Conservation (phyloP, 768 basidiomycete species). For the Leucosporidium yakuticum region DNA sequence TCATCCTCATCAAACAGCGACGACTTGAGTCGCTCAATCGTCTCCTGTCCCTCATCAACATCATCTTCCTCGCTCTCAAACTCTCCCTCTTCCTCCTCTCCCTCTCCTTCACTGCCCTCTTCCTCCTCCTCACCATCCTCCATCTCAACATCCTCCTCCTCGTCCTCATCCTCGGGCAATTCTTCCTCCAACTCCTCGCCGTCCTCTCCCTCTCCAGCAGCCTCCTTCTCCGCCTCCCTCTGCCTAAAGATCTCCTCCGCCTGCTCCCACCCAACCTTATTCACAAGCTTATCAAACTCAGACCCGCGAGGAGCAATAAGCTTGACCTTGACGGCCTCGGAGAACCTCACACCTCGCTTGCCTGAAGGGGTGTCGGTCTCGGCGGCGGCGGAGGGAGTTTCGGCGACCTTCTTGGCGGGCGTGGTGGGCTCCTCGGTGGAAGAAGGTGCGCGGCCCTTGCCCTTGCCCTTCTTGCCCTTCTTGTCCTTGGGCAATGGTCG, state of each 20-base stretch:
- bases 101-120: constrained; percentile 23
- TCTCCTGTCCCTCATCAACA: constrained; percentile 37
- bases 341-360: constrained; percentile 61
- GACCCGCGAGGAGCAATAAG: constrained; percentile 69
- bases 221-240: constrained; percentile 41
- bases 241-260: constrained; percentile 35
- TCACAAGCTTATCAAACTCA: constrained; percentile 40
- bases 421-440: neutral
- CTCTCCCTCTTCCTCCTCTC: constrained; percentile 32
- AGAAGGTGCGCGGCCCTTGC: neutral
- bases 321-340: constrained; percentile 72
- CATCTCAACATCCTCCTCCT: constrained; percentile 33
- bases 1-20: constrained; percentile 75
- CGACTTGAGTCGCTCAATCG: constrained; percentile 64
- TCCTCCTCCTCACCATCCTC: constrained; percentile 30
- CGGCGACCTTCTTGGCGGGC: neutral
- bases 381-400: neutral
- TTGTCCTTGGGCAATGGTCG: constrained; percentile 11
- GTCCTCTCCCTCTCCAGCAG: constrained; percentile 42
- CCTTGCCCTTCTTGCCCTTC: neutral
- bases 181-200: constrained; percentile 30
- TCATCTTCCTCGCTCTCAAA: constrained; percentile 42
- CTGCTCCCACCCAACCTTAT: constrained; percentile 11
- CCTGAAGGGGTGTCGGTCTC: neutral
- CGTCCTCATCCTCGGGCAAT: constrained; percentile 34